Conservation (phyloP, 139 green algal species). For the Chlorella ohadii region DNA sequence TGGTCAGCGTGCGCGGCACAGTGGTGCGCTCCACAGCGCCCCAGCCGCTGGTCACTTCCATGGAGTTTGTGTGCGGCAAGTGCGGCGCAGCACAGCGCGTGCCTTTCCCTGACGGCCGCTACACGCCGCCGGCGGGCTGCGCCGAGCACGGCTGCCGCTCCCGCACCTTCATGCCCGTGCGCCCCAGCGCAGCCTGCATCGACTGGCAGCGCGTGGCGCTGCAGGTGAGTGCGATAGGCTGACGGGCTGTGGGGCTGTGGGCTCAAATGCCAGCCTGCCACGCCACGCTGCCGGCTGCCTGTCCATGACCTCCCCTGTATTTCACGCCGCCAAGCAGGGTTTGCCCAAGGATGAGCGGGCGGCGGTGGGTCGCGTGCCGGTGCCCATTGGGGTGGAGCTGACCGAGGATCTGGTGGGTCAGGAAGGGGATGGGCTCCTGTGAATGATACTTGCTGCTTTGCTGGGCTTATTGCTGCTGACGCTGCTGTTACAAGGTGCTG, state of each 20-base stretch:
- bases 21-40: conserved; percentile 76
- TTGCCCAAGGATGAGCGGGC: conserved; percentile 50
- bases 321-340: conserved; percentile 53
- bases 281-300: no score
- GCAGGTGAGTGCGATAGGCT: conserved; percentile 40
- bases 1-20: conserved; percentile 83
- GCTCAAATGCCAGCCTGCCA: no score
- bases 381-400: conserved; percentile 88
- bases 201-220: conserved; percentile 90
- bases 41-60: conserved; percentile 66
- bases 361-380: conserved; percentile 61
- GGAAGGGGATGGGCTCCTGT: no score
- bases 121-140: conserved; percentile 66
- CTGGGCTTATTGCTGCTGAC: no score
- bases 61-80: conserved; percentile 86
- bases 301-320: no score
- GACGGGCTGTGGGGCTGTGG: no score
- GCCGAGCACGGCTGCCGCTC: conserved; percentile 70
- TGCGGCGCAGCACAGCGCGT: conserved; percentile 52
- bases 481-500: no score
- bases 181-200: conserved; percentile 56
- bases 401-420: conserved; percentile 76
- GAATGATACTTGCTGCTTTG: no score
- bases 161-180: conserved; percentile 67
- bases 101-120: conserved; percentile 73